Evolutionary conservation across 768 basidiomycete species (phyloP).

Genomic region (Ramaria sp.): DNA sequence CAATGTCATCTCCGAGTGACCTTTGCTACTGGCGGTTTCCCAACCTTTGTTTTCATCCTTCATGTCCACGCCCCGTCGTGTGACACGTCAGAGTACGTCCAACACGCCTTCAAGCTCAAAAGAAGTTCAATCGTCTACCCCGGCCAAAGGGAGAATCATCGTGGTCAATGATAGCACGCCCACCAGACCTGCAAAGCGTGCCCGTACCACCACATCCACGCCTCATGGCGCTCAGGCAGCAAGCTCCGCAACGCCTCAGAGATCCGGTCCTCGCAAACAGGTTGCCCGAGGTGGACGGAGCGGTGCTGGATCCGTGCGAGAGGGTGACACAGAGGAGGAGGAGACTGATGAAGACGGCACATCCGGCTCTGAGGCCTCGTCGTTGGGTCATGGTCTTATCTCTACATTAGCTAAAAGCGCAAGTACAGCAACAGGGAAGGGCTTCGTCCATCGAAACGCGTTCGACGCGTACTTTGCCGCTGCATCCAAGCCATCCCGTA

Average conservation of each 20-base stretch:
- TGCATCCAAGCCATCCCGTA: slow-evolving; percentile 49
- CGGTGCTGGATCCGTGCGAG: neutral
- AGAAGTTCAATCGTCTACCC: neutral
- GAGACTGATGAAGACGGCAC: neutral
- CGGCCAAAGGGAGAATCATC: neutral
- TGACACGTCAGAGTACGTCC: slow-evolving; percentile 2
- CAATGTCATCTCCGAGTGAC: too few relatives aligned
- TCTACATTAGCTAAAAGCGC: slow-evolving; percentile 1
- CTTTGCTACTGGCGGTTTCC: too few relatives aligned
- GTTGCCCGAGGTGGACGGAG: neutral
- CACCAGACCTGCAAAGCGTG: neutral
- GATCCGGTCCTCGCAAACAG: slow-evolving; percentile 1
- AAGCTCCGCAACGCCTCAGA: neutral
- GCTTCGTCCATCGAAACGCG: slow-evolving; percentile 43
- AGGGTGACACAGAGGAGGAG: neutral
- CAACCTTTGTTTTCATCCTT: neutral
- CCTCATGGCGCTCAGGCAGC: neutral
- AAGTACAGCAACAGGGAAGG: slow-evolving; percentile 1
- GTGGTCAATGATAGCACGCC: neutral
- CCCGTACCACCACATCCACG: neutral
- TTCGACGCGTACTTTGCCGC: slow-evolving; percentile 84
- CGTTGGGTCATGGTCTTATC: neutral
- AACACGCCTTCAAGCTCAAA: neutral
- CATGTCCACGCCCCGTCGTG: slow-evolving; percentile 3
- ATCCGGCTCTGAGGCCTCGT: neutral